Evolutionary conservation across 345 rosid genomes (phyloP).

Genomic region (Camelina hispida): DNA sequence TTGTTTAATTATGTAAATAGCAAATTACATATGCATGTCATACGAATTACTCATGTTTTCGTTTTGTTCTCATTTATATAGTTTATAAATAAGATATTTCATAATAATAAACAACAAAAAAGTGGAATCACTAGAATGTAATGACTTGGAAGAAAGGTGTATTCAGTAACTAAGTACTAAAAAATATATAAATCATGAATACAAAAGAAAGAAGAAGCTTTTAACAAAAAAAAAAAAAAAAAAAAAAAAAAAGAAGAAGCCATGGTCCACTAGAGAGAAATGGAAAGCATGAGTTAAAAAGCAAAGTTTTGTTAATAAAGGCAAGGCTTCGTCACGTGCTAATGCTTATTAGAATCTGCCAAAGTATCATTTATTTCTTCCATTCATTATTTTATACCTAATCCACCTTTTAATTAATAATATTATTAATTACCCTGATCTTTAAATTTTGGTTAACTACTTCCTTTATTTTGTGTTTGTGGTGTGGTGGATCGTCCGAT

Average conservation of each 20-base stretch:
- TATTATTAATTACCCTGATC: neutral
- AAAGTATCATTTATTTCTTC: slow-evolving; percentile 33
- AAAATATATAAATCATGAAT: neutral
- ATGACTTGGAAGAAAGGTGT: slow-evolving; percentile 25
- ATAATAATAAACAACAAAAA: neutral
- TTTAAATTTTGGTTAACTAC: slow-evolving; percentile 22
- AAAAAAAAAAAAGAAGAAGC: neutral
- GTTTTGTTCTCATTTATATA: neutral
- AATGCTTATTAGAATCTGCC: slow-evolving; percentile 35
- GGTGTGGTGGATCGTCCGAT: slow-evolving; percentile 31
- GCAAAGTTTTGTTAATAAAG: neutral
- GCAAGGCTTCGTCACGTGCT: slow-evolving; percentile 45
- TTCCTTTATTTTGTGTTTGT: neutral
- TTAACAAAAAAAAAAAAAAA: too few relatives aligned
- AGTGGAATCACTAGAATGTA: slow-evolving; percentile 4
- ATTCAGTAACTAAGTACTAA: slow-evolving; percentile 25
- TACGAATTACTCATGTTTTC: neutral
- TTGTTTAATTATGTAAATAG: neutral
- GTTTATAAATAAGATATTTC: neutral
- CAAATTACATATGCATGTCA: neutral
- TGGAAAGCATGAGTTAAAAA: slow-evolving; percentile 39
- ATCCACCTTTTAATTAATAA: slow-evolving; percentile 33
- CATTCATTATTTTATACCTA: slow-evolving; percentile 33
- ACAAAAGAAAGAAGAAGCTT: neutral
- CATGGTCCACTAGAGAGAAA: slow-evolving; percentile 27